Percentiles rank a stretch among this genome's conserved stretches.
These are phyloP conservation scores for Thielaviopsis punctulata DNA, from an alignment of 2,329 filamentous ascomycete genomes.

Conservation along the genomic window DNA sequence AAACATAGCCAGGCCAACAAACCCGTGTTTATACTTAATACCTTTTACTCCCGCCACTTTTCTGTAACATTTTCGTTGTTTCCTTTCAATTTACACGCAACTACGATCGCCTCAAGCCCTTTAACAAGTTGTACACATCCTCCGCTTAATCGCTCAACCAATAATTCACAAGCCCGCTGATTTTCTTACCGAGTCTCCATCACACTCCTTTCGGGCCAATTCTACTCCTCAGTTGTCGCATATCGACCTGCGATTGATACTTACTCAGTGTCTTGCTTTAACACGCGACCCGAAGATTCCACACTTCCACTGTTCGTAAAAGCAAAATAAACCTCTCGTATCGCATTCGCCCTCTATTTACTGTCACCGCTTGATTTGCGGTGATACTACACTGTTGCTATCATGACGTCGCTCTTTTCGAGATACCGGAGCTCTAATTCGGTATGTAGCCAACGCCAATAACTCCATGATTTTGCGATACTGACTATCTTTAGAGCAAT, in stretches of 20 bases:
- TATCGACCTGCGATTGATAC: background rate
- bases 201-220: background rate
- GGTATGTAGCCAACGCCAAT: background rate
- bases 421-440: background rate
- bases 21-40: background rate
- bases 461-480: conserved; percentile 7
- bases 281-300: background rate
- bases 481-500: conserved; percentile 15
- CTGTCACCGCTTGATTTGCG: background rate
- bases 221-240: background rate
- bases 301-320: background rate
- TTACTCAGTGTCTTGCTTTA: background rate
- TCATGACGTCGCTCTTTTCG: background rate
- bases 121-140: background rate
- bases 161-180: background rate
- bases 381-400: background rate
- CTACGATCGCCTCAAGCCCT: too few species aligned
- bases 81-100: background rate
- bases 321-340: background rate
- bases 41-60: background rate
- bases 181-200: background rate
- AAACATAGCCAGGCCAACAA: background rate
- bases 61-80: background rate
- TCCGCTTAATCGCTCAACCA: background rate
- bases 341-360: background rate